Percentiles rank a stretch among this genome's conserved stretches.
These are phyloP conservation scores for Corylus americana DNA, from an alignment of 306 rosid species.

Conservation along the genomic window DNA sequence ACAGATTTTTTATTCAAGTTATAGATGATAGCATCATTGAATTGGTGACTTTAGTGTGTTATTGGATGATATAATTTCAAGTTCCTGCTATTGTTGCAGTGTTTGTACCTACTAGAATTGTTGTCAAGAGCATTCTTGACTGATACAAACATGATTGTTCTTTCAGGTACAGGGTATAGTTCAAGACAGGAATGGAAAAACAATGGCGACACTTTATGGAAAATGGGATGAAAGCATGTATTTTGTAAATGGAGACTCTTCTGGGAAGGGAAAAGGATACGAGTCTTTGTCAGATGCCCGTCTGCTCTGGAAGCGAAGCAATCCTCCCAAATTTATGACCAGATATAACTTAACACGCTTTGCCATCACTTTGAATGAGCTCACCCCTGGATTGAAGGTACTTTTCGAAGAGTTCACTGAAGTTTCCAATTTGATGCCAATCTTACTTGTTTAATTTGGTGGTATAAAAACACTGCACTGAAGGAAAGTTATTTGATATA, in stretches of 20 bases:
- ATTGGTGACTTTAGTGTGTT: neutral
- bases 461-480: slow-evolving; percentile 4
- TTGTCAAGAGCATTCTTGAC: neutral
- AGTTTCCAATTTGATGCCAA: slow-evolving; percentile 22
- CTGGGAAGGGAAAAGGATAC: slow-evolving; percentile 78
- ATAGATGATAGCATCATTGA: neutral
- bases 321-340: slow-evolving; percentile 70
- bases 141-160: slow-evolving; percentile 5
- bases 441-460: slow-evolving; percentile 2
- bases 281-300: slow-evolving; percentile 75
- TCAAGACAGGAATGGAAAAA: slow-evolving; percentile 84
- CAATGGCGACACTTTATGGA: slow-evolving; percentile 85
- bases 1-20: neutral
- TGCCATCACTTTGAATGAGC: slow-evolving; percentile 93
- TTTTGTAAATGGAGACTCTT: slow-evolving; percentile 74
- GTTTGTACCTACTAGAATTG: neutral
- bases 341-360: slow-evolving; percentile 94
- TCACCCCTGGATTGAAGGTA: slow-evolving; percentile 90
- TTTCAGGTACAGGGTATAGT: slow-evolving; percentile 82
- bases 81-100: neutral
- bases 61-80: neutral
- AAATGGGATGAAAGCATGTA: slow-evolving; percentile 99
- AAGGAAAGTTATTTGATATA: slow-evolving; percentile 2
- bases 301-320: slow-evolving; percentile 91
- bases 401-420: slow-evolving; percentile 26